A percentile compares a stretch with the other conserved stretches of the same genome.
Conservation (phyloP, 768 basidiomycete genomes). For the Termitomyces sp. region DNA sequence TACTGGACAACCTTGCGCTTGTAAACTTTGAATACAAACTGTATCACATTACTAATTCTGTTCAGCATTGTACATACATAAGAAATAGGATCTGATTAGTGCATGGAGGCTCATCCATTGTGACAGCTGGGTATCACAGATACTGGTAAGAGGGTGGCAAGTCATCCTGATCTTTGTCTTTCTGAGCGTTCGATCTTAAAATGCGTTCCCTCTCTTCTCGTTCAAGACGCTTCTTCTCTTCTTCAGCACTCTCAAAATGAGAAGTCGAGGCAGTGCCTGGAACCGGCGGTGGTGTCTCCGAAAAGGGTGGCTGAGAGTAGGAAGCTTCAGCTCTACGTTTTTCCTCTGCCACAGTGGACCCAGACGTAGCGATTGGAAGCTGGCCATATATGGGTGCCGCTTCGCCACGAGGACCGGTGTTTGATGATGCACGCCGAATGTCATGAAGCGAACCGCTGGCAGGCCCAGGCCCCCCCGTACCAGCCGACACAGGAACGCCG, state of each 20-base stretch:
- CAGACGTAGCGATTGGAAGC: conserved; percentile 9
- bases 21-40: conserved; percentile 3
- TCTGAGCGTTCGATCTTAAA: conserved; percentile 16
- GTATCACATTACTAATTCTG: conserved; percentile 11
- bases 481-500: conserved; percentile 63
- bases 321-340: conserved; percentile 49
- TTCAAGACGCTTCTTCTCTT: conserved; percentile 62
- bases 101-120: not conserved
- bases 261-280: conserved; percentile 13
- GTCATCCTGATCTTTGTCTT: conserved; percentile 33
- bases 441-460: conserved; percentile 59
- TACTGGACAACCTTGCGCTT: not conserved
- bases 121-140: conserved; percentile 11
- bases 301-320: conserved; percentile 25
- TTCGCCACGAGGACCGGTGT: conserved; percentile 27
- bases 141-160: conserved; percentile 45
- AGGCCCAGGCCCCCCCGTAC: conserved; percentile 58
- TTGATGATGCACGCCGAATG: conserved; percentile 33
- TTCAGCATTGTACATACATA: conserved; percentile 3
- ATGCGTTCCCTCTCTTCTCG: conserved; percentile 63
- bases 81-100: not conserved
- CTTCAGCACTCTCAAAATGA: conserved; percentile 45
- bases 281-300: conserved; percentile 9
- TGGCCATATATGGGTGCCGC: conserved; percentile 26
- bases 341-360: conserved; percentile 52